Evolutionary conservation across 2,329 filamentous ascomycete genomes (phyloP).

Genomic region (Hyphodiscus sp.): DNA sequence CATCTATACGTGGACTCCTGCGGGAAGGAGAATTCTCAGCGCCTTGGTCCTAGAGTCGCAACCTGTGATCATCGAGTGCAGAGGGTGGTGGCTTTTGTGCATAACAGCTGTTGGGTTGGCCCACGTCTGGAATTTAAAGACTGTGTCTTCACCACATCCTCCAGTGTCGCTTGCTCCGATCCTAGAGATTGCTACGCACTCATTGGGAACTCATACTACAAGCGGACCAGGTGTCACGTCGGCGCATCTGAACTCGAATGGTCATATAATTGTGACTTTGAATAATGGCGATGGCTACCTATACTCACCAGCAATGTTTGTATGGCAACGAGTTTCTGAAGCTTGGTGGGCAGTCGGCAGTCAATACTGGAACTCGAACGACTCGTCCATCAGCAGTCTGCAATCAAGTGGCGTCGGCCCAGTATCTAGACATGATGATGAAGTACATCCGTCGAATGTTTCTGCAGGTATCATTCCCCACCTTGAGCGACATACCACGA

Average conservation of each 20-base stretch:
- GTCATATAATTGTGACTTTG: slow-evolving; percentile 80
- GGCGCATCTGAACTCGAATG: slow-evolving; percentile 82
- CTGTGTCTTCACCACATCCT: slow-evolving; percentile 76
- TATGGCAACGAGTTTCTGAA: slow-evolving; percentile 94
- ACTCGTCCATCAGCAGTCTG: slow-evolving; percentile 77
- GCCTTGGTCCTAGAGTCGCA: slow-evolving; percentile 85
- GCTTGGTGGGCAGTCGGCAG: slow-evolving; percentile 97
- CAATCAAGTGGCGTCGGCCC: slow-evolving; percentile 64
- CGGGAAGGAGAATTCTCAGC: slow-evolving; percentile 78
- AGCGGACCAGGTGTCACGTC: slow-evolving; percentile 81
- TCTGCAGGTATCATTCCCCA: slow-evolving; percentile 91
- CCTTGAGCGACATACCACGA: slow-evolving; percentile 90
- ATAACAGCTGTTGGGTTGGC: slow-evolving; percentile 84
- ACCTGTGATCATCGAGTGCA: slow-evolving; percentile 86
- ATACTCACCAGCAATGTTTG: slow-evolving; percentile 78
- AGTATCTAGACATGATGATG: slow-evolving; percentile 39
- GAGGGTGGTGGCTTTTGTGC: slow-evolving; percentile 82
- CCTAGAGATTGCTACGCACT: slow-evolving; percentile 76
- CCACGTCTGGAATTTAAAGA: slow-evolving; percentile 89
- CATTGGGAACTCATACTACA: slow-evolving; percentile 69
- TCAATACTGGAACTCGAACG: slow-evolving; percentile 98
- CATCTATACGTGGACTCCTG: slow-evolving; percentile 85
- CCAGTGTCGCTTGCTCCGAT: slow-evolving; percentile 85
- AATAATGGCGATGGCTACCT: slow-evolving; percentile 92
- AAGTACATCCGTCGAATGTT: slow-evolving; percentile 51